Base-by-base conservation (phyloP, 2,329 filamentous ascomycete species). In the Raffaelea arxii region DNA sequence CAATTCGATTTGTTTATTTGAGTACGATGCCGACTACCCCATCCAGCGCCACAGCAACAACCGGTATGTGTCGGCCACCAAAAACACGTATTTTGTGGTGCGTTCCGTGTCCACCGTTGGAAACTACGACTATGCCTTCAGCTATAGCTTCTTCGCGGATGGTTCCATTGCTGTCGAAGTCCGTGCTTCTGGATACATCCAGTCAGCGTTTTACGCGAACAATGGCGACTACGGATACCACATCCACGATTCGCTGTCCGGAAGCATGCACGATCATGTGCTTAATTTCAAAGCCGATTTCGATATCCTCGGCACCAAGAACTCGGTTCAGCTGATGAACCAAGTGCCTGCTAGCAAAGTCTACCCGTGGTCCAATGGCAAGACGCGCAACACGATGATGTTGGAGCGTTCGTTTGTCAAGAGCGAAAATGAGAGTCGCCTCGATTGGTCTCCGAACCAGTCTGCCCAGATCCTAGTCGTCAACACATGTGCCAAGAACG, bases 1-100 rank as follows among this genome's bases (percentile, higher is more conserved):
- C 2, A 67, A 73, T 55, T 70, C 67, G 48, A 68, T 81, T 37
- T 82, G 77, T 53, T 48, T 78, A 24, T 78, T 78, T 49, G 75
- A 79, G 55, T 66, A 63, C 44, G 69, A 70, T 16, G 59, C 69
- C 1, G 70, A 70, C 37, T 70, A 67, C 52, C 67, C 74, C 2
- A 66, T 78, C 2, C 65, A 67, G 43, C 65, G 75, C 1, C 75
- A 78, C 55, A 65, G 61, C 16, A 63, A 66, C 0, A 49, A 51
- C 16, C 58, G 58, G 5, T 66, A 70, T 48, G 65, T 70, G 2
- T 62, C 63, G 2, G 65, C 65, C 1, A 70, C 69, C 14, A 72
- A 72, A 55, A 75, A 71, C 49, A 65, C 63, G 2, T 63, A 66
- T n/a, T 67, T 77, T 36, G 62, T 63, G 0, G 58, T 77, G 3